Evolutionary conservation across 805 yeast genomes (phyloP), one percentile per base, ranked within the genome.

Genomic region (Ogataea trehalophila): DNA sequence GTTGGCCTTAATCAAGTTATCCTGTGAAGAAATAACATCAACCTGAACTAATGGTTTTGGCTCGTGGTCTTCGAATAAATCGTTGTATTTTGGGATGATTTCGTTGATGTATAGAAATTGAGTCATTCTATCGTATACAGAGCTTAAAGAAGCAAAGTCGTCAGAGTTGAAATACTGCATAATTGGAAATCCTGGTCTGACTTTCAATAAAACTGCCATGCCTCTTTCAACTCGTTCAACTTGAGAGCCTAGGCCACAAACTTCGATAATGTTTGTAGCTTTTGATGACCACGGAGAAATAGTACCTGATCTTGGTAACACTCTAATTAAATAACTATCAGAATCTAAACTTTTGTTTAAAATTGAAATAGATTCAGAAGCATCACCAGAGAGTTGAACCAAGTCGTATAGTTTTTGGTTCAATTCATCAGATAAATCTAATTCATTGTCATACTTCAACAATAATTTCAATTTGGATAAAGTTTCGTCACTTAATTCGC

Each of bases 211-310:
- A 37, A 94, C 70, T 6, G 94, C 83, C 53, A 84, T 57, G 49
- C 99, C 99, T 62, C 99, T 81, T 73, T 94, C 99, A 48, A 94
- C 83, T 59, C 98, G 79, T 61, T 81, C 87, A 42, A 94, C 74
- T 51, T 75, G 77, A 17, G 75, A 73, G 36, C 74, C 77, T 51
- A 94, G 75, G 9, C 97, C 97, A 70, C 96, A 88, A 47, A 87
- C 95, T 47, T 83, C 80, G 44, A 91, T 79, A 56, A 94, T 94
- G 69, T 94, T 92, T 37, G 99, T 91, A 26, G 99, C 99, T 71
- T 94, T 94, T 14, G 98, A 91, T 9, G 97, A 88, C 99, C 99
- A 94, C 33, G 99, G 98, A 23, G 98, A 91, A 55, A 94, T 92
- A 13, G 99, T 94, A 51, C 99, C 99, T 7, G 90, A 73, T 67